Conservation (phyloP, 495 filamentous ascomycete species). For the Schizothecium vesticola region DNA sequence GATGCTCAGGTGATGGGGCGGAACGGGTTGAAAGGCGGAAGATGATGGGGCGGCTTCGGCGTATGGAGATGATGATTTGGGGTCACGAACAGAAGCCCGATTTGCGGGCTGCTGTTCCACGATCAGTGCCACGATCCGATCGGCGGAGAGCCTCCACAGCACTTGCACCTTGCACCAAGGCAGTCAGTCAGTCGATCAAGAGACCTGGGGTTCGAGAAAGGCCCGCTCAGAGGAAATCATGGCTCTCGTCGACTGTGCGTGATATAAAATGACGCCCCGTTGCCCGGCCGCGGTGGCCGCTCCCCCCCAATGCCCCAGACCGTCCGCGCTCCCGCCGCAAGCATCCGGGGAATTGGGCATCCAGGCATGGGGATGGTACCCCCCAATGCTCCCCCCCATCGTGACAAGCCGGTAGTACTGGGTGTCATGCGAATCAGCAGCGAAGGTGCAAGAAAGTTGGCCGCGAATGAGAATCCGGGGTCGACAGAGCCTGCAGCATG, state of each 20-base stretch:
- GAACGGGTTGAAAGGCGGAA: not conserved
- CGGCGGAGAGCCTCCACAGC: not conserved
- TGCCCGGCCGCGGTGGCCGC: not conserved
- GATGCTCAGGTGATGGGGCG: not conserved
- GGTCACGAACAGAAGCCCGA: not conserved
- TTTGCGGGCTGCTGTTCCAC: not conserved
- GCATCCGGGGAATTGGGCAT: conserved; percentile 5
- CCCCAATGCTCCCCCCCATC: not conserved
- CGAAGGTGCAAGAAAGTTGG: not conserved
- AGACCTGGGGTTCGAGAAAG: not conserved
- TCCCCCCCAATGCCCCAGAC: not conserved
- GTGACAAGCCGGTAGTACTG: not conserved
- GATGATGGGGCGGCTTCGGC: not conserved
- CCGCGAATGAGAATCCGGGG: conserved; percentile 13
- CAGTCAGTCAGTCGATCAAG: not conserved
- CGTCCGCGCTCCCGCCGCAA: not conserved
- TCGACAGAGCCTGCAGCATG: conserved; percentile 19
- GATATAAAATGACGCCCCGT: conserved; percentile 1
- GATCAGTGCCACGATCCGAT: not conserved
- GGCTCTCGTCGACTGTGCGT: not conserved
- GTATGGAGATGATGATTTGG: not conserved
- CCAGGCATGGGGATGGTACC: not conserved
- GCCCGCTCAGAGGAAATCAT: not conserved
- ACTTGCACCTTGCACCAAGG: not conserved
- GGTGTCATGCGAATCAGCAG: conserved; percentile 10